Conservation (phyloP, 306 rosid genomes). For the Abrus pulchellus region DNA sequence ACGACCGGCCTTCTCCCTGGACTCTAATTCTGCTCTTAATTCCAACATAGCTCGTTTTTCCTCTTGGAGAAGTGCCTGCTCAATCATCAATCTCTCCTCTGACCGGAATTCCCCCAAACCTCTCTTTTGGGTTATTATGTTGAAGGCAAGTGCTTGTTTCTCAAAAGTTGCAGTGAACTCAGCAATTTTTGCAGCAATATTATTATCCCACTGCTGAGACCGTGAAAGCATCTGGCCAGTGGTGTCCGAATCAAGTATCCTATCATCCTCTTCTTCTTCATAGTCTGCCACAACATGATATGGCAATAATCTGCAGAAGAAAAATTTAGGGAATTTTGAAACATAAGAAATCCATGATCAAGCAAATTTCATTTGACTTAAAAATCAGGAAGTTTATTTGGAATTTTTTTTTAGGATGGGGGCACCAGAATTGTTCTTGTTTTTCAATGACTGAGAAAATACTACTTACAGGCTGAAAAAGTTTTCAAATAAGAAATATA, state of each 20-base stretch:
- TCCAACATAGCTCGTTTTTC: conserved; percentile 80
- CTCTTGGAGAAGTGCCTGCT: conserved; percentile 94
- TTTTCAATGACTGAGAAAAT: not conserved
- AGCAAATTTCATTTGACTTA: conserved; percentile 7
- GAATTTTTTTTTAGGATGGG: not conserved
- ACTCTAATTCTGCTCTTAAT: conserved; percentile 76
- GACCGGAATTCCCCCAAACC: conserved; percentile 90
- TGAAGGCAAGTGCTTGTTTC: conserved; percentile 95
- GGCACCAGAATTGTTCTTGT: no score
- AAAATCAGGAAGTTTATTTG: not conserved
- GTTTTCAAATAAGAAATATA: not conserved
- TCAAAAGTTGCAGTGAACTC: conserved; percentile 95
- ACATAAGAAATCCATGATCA: conserved; percentile 34
- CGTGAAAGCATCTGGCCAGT: conserved; percentile 93
- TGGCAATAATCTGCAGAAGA: conserved; percentile 76
- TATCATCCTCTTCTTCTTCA: conserved; percentile 98
- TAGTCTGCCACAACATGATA: conserved; percentile 99
- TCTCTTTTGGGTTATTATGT: conserved; percentile 85
- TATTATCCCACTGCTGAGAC: conserved; percentile 98
- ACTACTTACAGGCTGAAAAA: not conserved
- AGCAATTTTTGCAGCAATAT: conserved; percentile 87
- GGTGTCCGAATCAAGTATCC: conserved; percentile 95
- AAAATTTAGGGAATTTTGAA: conserved; percentile 39
- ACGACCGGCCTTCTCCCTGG: conserved; percentile 90
- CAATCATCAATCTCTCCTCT: conserved; percentile 96